Percentiles rank a stretch among this genome's conserved stretches.
Conservation (phyloP, 2,329 filamentous ascomycete genomes). For the Colletotrichum sp. region DNA sequence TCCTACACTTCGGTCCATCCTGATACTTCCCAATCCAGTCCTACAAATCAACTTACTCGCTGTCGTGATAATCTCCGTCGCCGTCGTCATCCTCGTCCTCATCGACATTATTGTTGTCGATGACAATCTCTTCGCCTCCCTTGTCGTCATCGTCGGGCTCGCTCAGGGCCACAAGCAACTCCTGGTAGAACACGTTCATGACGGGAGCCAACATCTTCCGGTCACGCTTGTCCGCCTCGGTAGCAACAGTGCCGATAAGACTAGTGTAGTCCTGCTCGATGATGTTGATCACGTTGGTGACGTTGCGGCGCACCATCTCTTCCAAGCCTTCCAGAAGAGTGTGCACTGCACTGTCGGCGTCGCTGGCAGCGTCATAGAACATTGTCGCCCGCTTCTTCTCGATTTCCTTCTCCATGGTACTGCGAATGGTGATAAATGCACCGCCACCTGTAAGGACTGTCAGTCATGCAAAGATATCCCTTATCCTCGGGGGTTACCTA, state of each 20-base stretch:
- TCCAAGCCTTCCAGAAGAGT: neutral
- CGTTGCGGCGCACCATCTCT: neutral
- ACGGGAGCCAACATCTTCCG: neutral
- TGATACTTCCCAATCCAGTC: neutral
- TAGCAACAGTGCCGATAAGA: conserved; percentile 21
- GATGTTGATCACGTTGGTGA: conserved; percentile 35
- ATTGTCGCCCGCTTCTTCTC: conserved; percentile 11
- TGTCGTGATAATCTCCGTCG: neutral
- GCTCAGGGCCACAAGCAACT: neutral
- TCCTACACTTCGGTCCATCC: neutral
- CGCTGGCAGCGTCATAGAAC: conserved; percentile 18
- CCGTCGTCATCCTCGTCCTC: neutral
- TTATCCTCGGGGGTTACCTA: neutral
- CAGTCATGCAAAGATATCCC: neutral
- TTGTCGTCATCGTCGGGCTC: neutral
- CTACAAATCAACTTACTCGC: neutral
- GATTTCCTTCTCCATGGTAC: conserved; percentile 24
- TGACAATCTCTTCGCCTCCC: neutral
- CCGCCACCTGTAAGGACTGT: conserved; percentile 17
- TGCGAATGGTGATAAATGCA: conserved; percentile 25
- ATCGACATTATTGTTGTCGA: neutral
- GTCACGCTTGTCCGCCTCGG: neutral
- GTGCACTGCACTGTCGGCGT: conserved; percentile 12
- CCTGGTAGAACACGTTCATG: neutral
- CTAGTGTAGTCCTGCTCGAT: conserved; percentile 25